Percentiles rank a stretch among this genome's conserved stretches.
Evolutionary conservation across 495 filamentous ascomycete species (phyloP).

Genomic region (Neurospora africana): DNA sequence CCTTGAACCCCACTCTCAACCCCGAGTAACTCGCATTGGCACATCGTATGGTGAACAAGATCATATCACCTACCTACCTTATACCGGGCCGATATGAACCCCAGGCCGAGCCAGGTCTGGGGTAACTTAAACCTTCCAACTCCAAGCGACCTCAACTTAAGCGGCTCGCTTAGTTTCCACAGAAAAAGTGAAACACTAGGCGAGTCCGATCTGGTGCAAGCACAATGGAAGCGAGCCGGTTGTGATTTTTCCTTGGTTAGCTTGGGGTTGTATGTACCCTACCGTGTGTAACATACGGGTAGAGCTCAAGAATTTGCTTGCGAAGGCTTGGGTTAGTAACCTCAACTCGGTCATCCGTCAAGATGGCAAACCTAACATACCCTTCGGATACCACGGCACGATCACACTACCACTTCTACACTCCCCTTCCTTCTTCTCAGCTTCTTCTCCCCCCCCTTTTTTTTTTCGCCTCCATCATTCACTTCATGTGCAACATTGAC

Average conservation of each 20-base stretch:
- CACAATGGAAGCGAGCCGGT: neutral
- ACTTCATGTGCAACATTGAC: neutral
- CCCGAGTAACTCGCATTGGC: neutral
- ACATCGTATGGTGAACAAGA: neutral
- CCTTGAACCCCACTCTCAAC: neutral
- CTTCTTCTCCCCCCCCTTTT: no score
- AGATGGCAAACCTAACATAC: neutral
- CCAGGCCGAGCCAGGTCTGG: neutral
- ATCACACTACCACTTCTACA: neutral
- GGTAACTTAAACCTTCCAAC: neutral
- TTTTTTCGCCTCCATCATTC: neutral
- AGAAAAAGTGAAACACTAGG: neutral
- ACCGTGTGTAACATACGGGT: neutral
- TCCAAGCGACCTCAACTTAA: neutral
- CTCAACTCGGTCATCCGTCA: neutral
- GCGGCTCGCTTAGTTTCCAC: neutral
- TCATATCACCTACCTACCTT: no score
- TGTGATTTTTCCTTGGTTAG: neutral
- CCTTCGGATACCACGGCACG: neutral
- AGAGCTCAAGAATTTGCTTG: neutral
- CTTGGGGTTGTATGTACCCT: neutral
- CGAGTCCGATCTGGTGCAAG: neutral
- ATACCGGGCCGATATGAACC: neutral
- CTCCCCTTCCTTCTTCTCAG: no score
- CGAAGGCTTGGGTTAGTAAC: neutral